Evolutionary conservation across 2,329 filamentous ascomycete genomes (phyloP), one percentile per base, ranked within the genome.

Genomic region (Colletotrichum endophyticum): DNA sequence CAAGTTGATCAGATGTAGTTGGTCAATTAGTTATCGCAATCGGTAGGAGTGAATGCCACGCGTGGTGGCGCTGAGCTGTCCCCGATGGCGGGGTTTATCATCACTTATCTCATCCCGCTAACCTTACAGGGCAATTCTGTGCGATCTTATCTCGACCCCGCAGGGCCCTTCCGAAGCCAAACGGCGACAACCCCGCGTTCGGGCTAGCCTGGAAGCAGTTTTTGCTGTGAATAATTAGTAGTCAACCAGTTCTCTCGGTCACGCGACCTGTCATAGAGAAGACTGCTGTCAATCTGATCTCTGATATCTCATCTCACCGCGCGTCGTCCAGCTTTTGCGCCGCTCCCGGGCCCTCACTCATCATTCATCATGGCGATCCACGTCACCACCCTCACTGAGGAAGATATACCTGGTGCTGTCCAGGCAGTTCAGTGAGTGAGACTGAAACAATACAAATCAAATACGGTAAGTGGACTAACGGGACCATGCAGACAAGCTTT

Each of bases 391-490:
- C 88, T 94, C 80, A 88, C 87, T 2, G 87, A 91, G 78, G 81
- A 83, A 66, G 93, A 94, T 79, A 94, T 94, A 69, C 88, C 92
- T 30, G 91, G 89, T 9, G 92, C 91, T 27, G 90, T 94, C 67
- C 88, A 90, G 53, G 93, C 91, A 61, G 92, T 94, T 64, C 93
- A 95, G 82, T 83, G 71, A 76, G 81, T 73, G 3, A 6, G 19
- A 0, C 9, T 9, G 7, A 5, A 49, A 2, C 2, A 12, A 27
- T 19, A 5, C 32, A 9, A 4, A 32, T 49, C 6, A 6, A 19
- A 13, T 6, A 27, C 2, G 6, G 8, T 13, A 30, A 16, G 2
- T 5, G 13, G 28, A 19, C 56, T 59, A 15, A 34, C 7, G 7
- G 9, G 6, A 2, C 27, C 13, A 8, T 7, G n/a, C 11, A 84